Percentiles rank a stretch among this genome's conserved stretches.
phyloP scores from a whole-genome alignment of 257 asterid species.

The Solanum corneliomulleri region DNA sequence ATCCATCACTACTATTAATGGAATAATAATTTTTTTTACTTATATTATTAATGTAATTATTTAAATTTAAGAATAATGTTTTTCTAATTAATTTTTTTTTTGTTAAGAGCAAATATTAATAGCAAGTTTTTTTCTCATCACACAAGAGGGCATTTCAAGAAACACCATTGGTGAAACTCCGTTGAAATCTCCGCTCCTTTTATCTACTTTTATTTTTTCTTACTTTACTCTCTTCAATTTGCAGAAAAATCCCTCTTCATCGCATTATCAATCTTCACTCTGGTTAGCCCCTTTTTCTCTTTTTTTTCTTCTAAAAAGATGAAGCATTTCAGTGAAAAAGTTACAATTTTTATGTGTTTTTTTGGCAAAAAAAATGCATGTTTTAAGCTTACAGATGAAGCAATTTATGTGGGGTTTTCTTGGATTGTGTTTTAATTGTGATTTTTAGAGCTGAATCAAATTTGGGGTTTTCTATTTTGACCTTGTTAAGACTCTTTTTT shows the following conservation, averaged over 20 bases:
- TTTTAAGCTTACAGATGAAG: constrained; percentile 6
- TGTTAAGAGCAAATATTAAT: background rate
- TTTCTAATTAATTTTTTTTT: no score
- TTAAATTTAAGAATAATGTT: background rate
- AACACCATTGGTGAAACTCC: background rate
- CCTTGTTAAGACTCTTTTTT: background rate
- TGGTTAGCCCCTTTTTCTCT: background rate
- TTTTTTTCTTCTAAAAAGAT: background rate
- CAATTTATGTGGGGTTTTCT: constrained; percentile 20
- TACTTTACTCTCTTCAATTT: background rate
- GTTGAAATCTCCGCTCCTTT: background rate
- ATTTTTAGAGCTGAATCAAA: background rate
- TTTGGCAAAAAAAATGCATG: constrained; percentile 4
- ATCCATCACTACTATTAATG: background rate
- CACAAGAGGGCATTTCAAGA: background rate
- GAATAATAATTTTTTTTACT: no score
- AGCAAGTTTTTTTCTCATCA: background rate
- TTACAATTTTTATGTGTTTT: background rate
- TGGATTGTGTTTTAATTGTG: constrained; percentile 23
- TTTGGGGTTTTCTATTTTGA: constrained; percentile 20
- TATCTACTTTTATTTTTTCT: background rate
- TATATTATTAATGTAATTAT: background rate
- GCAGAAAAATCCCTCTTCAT: background rate
- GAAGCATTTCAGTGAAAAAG: background rate
- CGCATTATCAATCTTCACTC: background rate